A percentile compares a stretch with the other conserved stretches of the same genome.
These are phyloP conservation scores for Eremochloa ophiuroides DNA, from an alignment of 176 grass and related monocot genomes.

Conservation along the genomic window DNA sequence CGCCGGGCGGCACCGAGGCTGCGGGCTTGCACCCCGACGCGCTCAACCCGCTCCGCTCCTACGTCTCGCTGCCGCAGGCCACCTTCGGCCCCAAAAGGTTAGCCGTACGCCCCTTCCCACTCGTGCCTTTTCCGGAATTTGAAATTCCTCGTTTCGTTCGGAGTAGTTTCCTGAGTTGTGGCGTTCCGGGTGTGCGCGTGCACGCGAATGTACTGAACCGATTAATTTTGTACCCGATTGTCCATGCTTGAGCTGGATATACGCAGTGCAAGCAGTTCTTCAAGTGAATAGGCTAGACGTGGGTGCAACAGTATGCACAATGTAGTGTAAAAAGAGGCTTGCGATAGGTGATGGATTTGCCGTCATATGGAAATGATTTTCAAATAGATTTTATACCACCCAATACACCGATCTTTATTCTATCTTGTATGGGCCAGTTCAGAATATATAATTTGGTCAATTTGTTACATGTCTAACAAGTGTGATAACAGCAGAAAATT, in stretches of 20 bases:
- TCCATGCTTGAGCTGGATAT: neutral
- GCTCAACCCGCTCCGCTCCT: slow-evolving; percentile 73
- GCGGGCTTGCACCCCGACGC: slow-evolving; percentile 31
- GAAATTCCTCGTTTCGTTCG: neutral
- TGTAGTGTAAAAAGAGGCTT: neutral
- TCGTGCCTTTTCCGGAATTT: neutral
- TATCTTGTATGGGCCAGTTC: neutral
- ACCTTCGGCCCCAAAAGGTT: slow-evolving; percentile 92
- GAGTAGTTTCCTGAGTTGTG: neutral
- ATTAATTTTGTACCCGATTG: neutral
- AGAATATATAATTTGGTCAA: neutral
- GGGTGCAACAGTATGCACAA: neutral
- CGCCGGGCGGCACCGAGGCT: neutral
- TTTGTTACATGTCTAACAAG: neutral
- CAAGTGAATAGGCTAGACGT: neutral
- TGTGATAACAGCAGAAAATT: neutral
- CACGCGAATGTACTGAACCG: neutral
- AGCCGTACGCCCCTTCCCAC: neutral
- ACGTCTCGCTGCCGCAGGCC: slow-evolving; percentile 72
- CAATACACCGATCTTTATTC: neutral
- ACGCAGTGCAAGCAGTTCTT: neutral
- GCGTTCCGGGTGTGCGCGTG: neutral
- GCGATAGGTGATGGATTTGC: neutral
- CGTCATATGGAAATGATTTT: neutral
- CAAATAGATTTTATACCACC: neutral